A percentile compares a stretch with the other conserved stretches of the same genome.
Conservation (phyloP, 1,284 basidiomycete genomes). For the Puccinia triticina region DNA sequence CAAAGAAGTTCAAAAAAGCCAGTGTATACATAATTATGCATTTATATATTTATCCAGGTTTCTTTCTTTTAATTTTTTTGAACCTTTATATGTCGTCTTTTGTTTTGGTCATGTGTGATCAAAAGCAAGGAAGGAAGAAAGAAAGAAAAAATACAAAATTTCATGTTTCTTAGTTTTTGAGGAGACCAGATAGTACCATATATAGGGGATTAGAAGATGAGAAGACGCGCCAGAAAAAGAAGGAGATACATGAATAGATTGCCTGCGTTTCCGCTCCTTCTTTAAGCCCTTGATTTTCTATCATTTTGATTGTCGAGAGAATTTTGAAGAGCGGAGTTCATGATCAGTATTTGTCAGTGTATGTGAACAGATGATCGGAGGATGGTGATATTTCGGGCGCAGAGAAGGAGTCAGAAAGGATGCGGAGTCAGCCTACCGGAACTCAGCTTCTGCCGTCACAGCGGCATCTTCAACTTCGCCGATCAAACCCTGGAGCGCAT, state of each 20-base stretch:
- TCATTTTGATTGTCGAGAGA: neutral
- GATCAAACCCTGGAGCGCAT: slow-evolving; percentile 22
- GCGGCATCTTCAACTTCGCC: slow-evolving; percentile 40
- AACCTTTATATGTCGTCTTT: too few relatives aligned
- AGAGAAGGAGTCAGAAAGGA: neutral
- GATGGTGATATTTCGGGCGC: neutral
- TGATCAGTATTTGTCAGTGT: neutral
- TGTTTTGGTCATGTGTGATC: too few relatives aligned
- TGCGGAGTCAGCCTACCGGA: slow-evolving; percentile 2
- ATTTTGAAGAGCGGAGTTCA: neutral
- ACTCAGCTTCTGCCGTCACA: slow-evolving; percentile 31
- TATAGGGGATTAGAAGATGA: neutral
- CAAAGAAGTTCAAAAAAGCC: too few relatives aligned
- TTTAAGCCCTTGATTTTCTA: neutral
- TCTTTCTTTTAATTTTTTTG: too few relatives aligned
- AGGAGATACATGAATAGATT: neutral
- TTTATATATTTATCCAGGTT: too few relatives aligned
- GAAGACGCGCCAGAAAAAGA: neutral
- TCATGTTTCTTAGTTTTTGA: neutral
- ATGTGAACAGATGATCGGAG: neutral
- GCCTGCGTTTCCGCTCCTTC: neutral
- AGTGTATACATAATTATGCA: too few relatives aligned
- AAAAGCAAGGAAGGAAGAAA: too few relatives aligned
- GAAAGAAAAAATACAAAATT: neutral
- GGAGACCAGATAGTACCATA: neutral